Conservation (phyloP, 2,329 filamentous ascomycete species). For the Aureobasidium sp. region DNA sequence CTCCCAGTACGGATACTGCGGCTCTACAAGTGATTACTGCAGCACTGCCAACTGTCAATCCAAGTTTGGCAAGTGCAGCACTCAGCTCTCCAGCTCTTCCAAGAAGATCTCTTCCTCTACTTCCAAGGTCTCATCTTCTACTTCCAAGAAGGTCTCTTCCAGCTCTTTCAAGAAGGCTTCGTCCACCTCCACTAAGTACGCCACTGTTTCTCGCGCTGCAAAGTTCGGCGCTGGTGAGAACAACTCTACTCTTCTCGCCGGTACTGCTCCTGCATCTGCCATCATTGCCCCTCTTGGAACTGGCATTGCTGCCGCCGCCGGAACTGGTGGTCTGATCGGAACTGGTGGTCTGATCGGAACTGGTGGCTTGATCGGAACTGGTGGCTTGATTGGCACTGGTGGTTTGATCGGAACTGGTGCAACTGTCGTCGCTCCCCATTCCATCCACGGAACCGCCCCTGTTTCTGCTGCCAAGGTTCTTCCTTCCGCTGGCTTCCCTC, state of each 20-base stretch:
- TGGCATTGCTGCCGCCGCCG: background rate
- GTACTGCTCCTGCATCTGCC: background rate
- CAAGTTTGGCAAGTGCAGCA: constrained; percentile 3
- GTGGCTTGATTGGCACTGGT: background rate
- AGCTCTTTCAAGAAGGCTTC: background rate
- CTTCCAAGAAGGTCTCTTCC: background rate
- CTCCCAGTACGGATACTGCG: constrained; percentile 12
- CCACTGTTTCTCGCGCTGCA: background rate
- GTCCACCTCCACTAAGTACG: background rate
- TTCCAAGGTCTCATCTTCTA: background rate
- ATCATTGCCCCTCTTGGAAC: background rate
- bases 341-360: background rate
- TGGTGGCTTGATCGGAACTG: too few species aligned
- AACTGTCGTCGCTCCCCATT: background rate
- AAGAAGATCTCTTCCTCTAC: background rate
- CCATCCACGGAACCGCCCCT: background rate
- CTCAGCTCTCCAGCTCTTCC: background rate
- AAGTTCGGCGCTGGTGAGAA: background rate
- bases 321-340: background rate
- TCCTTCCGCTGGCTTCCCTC: constrained; percentile 2
- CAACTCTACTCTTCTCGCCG: constrained; percentile 1
- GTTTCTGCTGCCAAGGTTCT: background rate
- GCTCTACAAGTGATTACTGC: constrained; percentile 7
- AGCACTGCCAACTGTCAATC: background rate
- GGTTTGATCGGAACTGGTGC: background rate